Evolutionary conservation across 352 stramenopile species (phyloP), one percentile per base, ranked within the genome.

Genomic region (Globisporangium megalacanthum): DNA sequence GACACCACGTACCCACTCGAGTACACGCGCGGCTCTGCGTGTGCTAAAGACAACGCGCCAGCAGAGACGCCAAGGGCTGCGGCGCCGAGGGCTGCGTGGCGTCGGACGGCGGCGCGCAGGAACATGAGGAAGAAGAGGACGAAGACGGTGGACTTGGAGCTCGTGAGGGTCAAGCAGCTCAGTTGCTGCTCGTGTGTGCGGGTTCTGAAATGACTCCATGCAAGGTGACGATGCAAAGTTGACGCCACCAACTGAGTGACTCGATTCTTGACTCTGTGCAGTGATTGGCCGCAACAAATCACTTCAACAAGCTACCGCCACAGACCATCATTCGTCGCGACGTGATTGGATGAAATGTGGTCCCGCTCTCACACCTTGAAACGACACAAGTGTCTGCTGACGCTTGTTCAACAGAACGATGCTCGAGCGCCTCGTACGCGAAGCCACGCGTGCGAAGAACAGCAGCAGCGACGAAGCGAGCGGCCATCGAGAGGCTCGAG

Each of bases 21-120:
- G 60, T 89, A 88, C 52, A 92, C 74, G 14, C 75, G 79, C 60
- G 77, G 69, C 58, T 92, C 81, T 0, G 72, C 60, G 39, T 58
- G 73, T 20, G 70, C 59, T 17, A 65, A 48, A 15, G 64, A 68
- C 14, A 77, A 56, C 17, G 72, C 46, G 42, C 42, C 42, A 46
- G 78, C 48, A 14, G 77, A 70, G 7, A 71, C 67, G 44, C 66
- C 63, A 17, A 86, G 56, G 29, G 62, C 68, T 52, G 66, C 75
- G 37, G 68, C 68, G 41, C 63, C 66, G 22, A 77, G 54, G 58
- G 69, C 73, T 15, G 47, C 55, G 54, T 75, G 69, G 49, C 60
- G 65, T 22, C 66, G 63, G 53, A 77, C 35, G 7, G n/a, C 42
- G 36, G 53, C 62, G 50, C 70, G 75, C 56, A 59, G 52, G 65